Conservation (phyloP, 352 stramenopile species). For the Phytopythium aichiense region DNA sequence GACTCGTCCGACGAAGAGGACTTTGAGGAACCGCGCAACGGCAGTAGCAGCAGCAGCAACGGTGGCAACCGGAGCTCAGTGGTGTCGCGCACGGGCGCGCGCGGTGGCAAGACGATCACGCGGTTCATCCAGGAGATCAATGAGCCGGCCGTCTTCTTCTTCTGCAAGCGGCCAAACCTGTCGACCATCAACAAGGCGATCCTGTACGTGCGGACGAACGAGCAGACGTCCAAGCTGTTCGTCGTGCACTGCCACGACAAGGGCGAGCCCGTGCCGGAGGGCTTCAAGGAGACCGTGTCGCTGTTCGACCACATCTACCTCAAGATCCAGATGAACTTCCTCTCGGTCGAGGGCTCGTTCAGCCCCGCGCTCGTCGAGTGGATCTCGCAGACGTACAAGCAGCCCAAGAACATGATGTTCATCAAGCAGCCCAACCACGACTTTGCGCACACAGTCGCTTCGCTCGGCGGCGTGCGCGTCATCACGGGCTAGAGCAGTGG, state of each 20-base stretch:
- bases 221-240: slow-evolving; percentile 89
- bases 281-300: slow-evolving; percentile 84
- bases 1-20: slow-evolving; percentile 55
- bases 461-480: slow-evolving; percentile 89
- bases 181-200: slow-evolving; percentile 95
- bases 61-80: slow-evolving; percentile 16
- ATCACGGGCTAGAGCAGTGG: slow-evolving; percentile 73
- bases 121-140: slow-evolving; percentile 83
- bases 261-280: slow-evolving; percentile 48
- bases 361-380: slow-evolving; percentile 91
- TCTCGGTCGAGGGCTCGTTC: slow-evolving; percentile 85
- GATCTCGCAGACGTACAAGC: slow-evolving; percentile 83
- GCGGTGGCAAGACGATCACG: slow-evolving; percentile 82
- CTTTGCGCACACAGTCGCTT: slow-evolving; percentile 91
- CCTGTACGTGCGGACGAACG: slow-evolving; percentile 93
- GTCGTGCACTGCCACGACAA: slow-evolving; percentile 89
- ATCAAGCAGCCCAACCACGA: slow-evolving; percentile 95
- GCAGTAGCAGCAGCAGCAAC: slow-evolving; percentile 7
- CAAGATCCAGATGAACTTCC: slow-evolving; percentile 92
- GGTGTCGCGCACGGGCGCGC: slow-evolving; percentile 65
- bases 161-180: slow-evolving; percentile 90
- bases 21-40: slow-evolving; percentile 11
- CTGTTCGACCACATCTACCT: slow-evolving; percentile 94
- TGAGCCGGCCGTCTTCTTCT: slow-evolving; percentile 92
- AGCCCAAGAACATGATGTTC: slow-evolving; percentile 96